Base-by-base conservation (phyloP, 1,284 basidiomycete genomes). In the Schizophyllum commune region DNA sequence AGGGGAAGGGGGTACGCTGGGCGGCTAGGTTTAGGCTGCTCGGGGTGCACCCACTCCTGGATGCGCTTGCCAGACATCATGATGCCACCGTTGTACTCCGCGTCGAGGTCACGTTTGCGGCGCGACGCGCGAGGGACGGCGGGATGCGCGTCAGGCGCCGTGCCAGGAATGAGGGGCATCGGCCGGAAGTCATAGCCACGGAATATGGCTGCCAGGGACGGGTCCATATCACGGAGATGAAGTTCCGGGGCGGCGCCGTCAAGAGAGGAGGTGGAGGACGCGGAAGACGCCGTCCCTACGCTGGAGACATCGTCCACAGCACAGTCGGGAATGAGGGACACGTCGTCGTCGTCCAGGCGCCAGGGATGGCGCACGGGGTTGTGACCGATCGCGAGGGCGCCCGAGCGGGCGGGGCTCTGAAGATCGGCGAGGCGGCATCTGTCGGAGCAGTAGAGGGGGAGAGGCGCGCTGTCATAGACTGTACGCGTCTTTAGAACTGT, bases 371-470 rank as follows among this genome's bases (percentile, higher is more conserved):
- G 21, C 76, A 75, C 8, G 75, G 68, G 5, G 71, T 72, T 62
- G 71, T 76, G 83, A 65, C 82, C 72, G 70, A 79, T 73, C 55
- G 77, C 74, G 53, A 79, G 69, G 13, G 39, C 74, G 58, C 75
- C 74, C 51, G 75, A 71, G 54, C 67, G 69, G 13, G 39, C 9
- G 13, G 39, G 39, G 65, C 73, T 74, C 68, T 77, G 74, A 65
- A 83, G 69, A 71, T 90, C 88, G 54, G 74, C 74, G 52, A 85
- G 72, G 63, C 82, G 79, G 71, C 89, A 92, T 68, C 85, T 81
- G 65, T 89, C 86, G 2, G 88, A 91, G 74, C 89, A 92, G 74
- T 91, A 92, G 64, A 91, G 80, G 21, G 89, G 88, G 1, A 83
- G 83, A 11, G 86, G 89, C 1, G 79, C 78, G 70, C 87, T 87